Percentiles rank a stretch among this genome's conserved stretches.
Conservation (phyloP, 169 alveolate species). For the Plasmodium adleri region DNA sequence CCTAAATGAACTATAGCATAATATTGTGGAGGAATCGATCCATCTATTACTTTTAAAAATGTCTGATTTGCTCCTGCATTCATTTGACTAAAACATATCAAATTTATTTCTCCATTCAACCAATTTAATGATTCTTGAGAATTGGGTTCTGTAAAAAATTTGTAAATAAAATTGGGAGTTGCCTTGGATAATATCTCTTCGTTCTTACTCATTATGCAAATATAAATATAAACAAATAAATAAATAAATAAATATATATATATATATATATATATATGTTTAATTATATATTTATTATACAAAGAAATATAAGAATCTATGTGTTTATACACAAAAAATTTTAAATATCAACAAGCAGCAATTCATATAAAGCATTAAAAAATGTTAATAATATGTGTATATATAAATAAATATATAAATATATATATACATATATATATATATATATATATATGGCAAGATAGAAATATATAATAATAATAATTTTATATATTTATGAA, state of each 20-base stretch:
- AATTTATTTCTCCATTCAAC: conserved; percentile 32
- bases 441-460: not conserved
- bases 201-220: conserved; percentile 40
- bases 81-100: conserved; percentile 72
- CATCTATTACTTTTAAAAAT: conserved; percentile 74
- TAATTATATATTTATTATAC: not conserved
- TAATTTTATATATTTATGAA: too few relatives aligned
- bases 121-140: conserved; percentile 40
- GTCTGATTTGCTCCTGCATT: conserved; percentile 63
- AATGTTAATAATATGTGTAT: not conserved
- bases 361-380: too few relatives aligned
- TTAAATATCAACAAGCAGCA: too few relatives aligned
- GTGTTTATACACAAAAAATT: too few relatives aligned
- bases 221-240: conserved; percentile 3
- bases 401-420: too few relatives aligned
- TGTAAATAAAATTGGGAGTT: conserved; percentile 62
- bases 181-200: conserved; percentile 74
- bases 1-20: conserved; percentile 69
- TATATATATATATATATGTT: conserved; percentile 2
- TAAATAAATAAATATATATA: not conserved
- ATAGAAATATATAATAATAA: too few relatives aligned
- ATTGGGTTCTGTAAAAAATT: conserved; percentile 47
- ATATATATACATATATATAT: too few relatives aligned
- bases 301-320: not conserved
- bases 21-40: conserved; percentile 55